Conservation (phyloP, 495 filamentous ascomycete species). For the Xylaria bambusicola region DNA sequence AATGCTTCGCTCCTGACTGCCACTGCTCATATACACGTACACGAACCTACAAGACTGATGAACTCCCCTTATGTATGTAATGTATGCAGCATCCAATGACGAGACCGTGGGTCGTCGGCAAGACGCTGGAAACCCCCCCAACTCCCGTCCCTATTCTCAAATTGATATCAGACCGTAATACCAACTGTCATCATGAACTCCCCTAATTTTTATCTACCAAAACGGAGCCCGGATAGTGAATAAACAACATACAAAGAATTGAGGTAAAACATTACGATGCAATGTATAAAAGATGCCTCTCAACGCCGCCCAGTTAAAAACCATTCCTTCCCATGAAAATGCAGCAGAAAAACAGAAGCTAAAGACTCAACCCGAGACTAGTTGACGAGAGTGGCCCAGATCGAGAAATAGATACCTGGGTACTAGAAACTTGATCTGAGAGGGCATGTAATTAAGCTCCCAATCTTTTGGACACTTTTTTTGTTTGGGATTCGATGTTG, state of each 20-base stretch:
- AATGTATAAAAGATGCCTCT: constrained; percentile 7
- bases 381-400: not conserved
- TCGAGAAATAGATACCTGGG: not conserved
- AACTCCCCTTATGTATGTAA: constrained; percentile 8
- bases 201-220: constrained; percentile 13
- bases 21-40: constrained; percentile 10
- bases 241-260: not conserved
- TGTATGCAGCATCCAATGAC: constrained; percentile 5
- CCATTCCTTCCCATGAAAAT: constrained; percentile 16
- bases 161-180: not conserved
- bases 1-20: not conserved
- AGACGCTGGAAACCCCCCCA: not conserved
- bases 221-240: not conserved
- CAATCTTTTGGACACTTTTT: not conserved
- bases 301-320: constrained; percentile 4
- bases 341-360: constrained; percentile 10
- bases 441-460: not conserved
- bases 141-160: constrained; percentile 8
- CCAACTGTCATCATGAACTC: constrained; percentile 2
- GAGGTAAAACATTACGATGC: constrained; percentile 3
- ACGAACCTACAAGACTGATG: constrained; percentile 5
- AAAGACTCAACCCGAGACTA: not conserved
- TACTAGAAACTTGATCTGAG: not conserved
- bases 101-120: not conserved
- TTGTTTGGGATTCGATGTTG: not conserved